phyloP scores from a whole-genome alignment of 1,284 basidiomycete genomes.

The Mycosarcoma maydis region DNA sequence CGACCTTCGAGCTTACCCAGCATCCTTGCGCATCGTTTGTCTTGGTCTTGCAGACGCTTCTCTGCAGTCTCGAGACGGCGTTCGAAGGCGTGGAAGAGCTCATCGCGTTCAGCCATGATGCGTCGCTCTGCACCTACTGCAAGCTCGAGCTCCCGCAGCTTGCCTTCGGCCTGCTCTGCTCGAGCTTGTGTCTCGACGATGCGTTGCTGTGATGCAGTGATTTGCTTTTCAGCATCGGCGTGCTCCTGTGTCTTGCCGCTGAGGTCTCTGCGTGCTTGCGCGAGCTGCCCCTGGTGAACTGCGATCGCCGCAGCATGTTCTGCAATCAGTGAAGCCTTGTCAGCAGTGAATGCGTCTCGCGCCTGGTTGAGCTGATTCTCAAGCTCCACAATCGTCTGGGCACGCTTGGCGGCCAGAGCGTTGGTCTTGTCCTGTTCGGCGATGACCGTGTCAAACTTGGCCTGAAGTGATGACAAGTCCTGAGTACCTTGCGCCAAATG shows the following conservation, averaged over 20 bases:
- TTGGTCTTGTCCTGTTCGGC: neutral
- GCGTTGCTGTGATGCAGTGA: constrained; percentile 3
- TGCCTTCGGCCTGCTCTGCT: constrained; percentile 17
- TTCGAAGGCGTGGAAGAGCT: constrained; percentile 55
- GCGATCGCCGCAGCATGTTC: neutral
- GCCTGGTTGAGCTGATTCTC: constrained; percentile 16
- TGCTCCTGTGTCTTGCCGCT: constrained; percentile 5
- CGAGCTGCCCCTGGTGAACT: constrained; percentile 3
- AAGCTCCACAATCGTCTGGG: constrained; percentile 15
- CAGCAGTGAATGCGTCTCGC: neutral
- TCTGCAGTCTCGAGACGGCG: constrained; percentile 56
- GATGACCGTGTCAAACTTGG: constrained; percentile 7
- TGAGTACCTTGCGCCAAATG: constrained; percentile 11
- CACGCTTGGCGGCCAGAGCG: constrained; percentile 13
- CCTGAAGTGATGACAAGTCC: constrained; percentile 20
- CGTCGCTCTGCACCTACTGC: constrained; percentile 50
- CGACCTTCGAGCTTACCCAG: constrained; percentile 65
- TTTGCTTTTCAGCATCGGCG: neutral
- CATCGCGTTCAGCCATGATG: constrained; percentile 55
- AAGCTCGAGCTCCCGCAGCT: constrained; percentile 51
- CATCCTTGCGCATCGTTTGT: constrained; percentile 61
- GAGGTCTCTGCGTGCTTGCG: constrained; percentile 8
- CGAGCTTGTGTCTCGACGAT: neutral
- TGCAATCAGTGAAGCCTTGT: constrained; percentile 1
- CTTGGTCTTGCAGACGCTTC: constrained; percentile 57